Evolutionary conservation across 2,329 filamentous ascomycete genomes (phyloP), one percentile per base, ranked within the genome.

Genomic region (Zymoseptoria passerinii): DNA sequence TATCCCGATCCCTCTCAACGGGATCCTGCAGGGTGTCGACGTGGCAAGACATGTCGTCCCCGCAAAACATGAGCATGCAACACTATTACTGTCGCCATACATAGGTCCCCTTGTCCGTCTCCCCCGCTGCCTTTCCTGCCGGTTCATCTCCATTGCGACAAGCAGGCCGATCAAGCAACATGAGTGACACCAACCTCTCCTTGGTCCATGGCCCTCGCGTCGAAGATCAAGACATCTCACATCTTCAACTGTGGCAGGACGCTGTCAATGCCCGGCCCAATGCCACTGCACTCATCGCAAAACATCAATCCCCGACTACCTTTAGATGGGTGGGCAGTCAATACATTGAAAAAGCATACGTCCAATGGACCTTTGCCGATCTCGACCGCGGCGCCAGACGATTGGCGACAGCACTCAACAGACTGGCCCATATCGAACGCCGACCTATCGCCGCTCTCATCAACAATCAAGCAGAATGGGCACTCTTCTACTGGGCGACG

Each of bases 401-500:
- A 52, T 58, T 71, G 54, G 67, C 69, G 8, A 70, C 66, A 28
- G 59, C 66, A 8, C 56, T 71, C 50, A 70, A 69, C 60, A 64
- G 67, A 51, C 55, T 67, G 23, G 63, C 67, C 16, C 68, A 68
- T n/a, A 63, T 70, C 56, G 67, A 71, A 58, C 61, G 69, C 20
- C 58, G 66, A 49, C 68, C 69, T 3, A 66, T 71, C 27, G 69
- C 66, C 2, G 66, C 65, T 18, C 60, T 71, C 51, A 63, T 70
- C 62, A 68, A 68, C 60, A 71, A 67, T 29, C 67, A 70, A 56
- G 69, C 67, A 62, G 69, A 71, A 68, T 71, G 69, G 69, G 67
- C 67, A 18, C 63, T 71, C 13, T 63, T 71, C 50, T 69, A 68
- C 58, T 71, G 67, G 67, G 67, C 69, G 4, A 65, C 68, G 35